Evolutionary conservation across 108 stramenopile species (phyloP).

Genomic region (Stephanodiscus triporus): DNA sequence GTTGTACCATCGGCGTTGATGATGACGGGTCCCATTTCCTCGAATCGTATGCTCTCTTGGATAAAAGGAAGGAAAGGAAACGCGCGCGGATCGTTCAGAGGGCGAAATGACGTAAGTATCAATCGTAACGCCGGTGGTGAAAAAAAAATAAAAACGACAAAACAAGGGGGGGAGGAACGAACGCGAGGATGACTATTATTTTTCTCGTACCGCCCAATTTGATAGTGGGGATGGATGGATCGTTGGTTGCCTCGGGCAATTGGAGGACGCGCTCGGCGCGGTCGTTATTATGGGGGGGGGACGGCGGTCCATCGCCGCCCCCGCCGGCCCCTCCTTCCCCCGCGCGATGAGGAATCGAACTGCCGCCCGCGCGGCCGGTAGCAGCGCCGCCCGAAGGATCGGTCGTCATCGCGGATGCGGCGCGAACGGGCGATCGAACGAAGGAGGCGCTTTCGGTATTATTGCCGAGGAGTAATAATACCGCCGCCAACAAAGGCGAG

Average conservation of each 20-base stretch:
- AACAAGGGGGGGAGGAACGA: neutral
- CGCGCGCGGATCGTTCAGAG: neutral
- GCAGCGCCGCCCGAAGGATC: slow-evolving; percentile 8
- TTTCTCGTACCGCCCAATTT: slow-evolving; percentile 64
- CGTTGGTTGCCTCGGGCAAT: slow-evolving; percentile 30
- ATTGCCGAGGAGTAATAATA: neutral
- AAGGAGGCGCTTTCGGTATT: slow-evolving; percentile 15
- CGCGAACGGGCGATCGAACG: neutral
- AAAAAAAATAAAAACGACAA: too few relatives aligned
- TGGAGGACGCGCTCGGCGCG: neutral
- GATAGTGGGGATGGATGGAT: slow-evolving; percentile 63
- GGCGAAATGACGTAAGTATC: too few relatives aligned
- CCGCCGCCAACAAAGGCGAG: neutral
- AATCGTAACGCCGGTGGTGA: too few relatives aligned
- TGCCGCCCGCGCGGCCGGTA: slow-evolving; percentile 2
- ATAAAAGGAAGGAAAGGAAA: neutral
- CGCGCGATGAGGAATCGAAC: neutral
- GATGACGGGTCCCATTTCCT: slow-evolving; percentile 86
- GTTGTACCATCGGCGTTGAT: slow-evolving; percentile 85
- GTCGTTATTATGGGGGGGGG: neutral
- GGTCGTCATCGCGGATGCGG: slow-evolving; percentile 35
- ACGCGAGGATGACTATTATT: neutral
- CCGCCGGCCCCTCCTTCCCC: slow-evolving; percentile 2
- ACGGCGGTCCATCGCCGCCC: neutral
- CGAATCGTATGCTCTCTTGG: slow-evolving; percentile 58